Evolutionary conservation across 371 early-diverging fungal genomes (phyloP).

Genomic region (Saksenaea vasiformis): DNA sequence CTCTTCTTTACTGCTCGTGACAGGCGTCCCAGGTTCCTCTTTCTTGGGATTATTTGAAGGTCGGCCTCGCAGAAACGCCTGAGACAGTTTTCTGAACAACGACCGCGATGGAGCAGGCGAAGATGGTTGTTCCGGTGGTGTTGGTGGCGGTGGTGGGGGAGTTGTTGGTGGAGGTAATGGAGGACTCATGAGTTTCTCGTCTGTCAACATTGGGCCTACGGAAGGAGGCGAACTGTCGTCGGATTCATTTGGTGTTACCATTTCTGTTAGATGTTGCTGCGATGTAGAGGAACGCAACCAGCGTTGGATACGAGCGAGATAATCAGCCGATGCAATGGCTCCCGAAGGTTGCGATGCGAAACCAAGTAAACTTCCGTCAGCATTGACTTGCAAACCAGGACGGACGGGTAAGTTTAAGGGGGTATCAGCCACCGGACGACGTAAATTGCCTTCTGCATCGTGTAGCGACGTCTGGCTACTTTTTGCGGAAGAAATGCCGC

Average conservation of each 20-base stretch:
- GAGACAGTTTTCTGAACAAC: slow-evolving; percentile 21
- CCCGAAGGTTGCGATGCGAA: slow-evolving; percentile 34
- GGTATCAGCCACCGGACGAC: slow-evolving; percentile 1
- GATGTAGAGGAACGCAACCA: slow-evolving; percentile 49
- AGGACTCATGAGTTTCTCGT: background rate
- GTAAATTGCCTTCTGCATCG: slow-evolving; percentile 11
- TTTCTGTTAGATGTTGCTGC: slow-evolving; percentile 32
- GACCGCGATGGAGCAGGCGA: slow-evolving; percentile 4
- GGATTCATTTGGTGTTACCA: background rate
- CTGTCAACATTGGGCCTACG: background rate
- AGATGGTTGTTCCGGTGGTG: background rate
- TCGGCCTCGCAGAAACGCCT: slow-evolving; percentile 17
- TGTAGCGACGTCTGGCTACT: slow-evolving; percentile 43
- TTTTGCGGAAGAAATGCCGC: slow-evolving; percentile 30
- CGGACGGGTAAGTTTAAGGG: slow-evolving; percentile 17
- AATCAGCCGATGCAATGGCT: slow-evolving; percentile 36
- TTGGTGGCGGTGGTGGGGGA: background rate
- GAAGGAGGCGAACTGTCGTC: slow-evolving; percentile 1
- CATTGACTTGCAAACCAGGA: slow-evolving; percentile 15
- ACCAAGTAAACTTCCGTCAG: slow-evolving; percentile 24
- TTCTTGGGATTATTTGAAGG: background rate
- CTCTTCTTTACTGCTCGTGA: background rate
- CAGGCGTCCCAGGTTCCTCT: slow-evolving; percentile 1
- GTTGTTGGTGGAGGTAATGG: slow-evolving; percentile 7
- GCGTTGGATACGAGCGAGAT: slow-evolving; percentile 43